A percentile compares a stretch with the other conserved stretches of the same genome.
These are phyloP conservation scores for Eustoma russellianum DNA, from an alignment of 257 asterid species.

Conservation along the genomic window DNA sequence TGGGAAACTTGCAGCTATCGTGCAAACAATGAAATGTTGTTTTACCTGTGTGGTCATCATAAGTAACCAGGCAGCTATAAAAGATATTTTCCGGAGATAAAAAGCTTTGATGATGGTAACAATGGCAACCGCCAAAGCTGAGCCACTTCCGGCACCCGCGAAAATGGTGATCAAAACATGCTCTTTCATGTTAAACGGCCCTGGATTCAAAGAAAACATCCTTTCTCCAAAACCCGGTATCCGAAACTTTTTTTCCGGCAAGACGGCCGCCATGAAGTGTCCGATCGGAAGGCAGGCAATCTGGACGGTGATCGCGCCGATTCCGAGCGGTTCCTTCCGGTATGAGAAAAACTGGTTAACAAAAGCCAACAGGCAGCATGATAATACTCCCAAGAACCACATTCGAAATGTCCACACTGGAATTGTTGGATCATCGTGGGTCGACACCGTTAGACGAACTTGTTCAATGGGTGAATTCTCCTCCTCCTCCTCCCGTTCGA, in stretches of 20 bases:
- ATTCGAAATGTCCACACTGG: constrained; percentile 95
- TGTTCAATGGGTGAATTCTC: constrained; percentile 67
- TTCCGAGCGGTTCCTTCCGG: constrained; percentile 66
- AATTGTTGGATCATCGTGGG: constrained; percentile 64
- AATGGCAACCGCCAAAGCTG: constrained; percentile 78
- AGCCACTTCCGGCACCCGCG: constrained; percentile 79
- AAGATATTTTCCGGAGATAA: constrained; percentile 59
- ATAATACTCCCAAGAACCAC: constrained; percentile 70
- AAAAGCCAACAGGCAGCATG: constrained; percentile 65
- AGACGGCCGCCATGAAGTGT: constrained; percentile 56
- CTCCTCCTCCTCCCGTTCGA: constrained; percentile 17
- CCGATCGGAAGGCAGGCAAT: constrained; percentile 73
- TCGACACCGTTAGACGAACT: constrained; percentile 73
- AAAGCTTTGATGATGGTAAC: constrained; percentile 62
- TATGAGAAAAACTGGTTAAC: constrained; percentile 82
- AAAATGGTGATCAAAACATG: constrained; percentile 78
- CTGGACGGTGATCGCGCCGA: constrained; percentile 65
- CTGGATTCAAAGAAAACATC: constrained; percentile 58
- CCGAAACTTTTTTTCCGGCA: constrained; percentile 39
- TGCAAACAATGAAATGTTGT: too few relatives aligned
- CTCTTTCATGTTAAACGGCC: constrained; percentile 91
- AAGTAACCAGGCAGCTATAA: constrained; percentile 82
- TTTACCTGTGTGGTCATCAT: constrained; percentile 77
- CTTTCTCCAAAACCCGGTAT: constrained; percentile 55
- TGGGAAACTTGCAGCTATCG: too few relatives aligned